Evolutionary conservation across 495 filamentous ascomycete genomes (phyloP).

Genomic region (Sordaria brevicollis): DNA sequence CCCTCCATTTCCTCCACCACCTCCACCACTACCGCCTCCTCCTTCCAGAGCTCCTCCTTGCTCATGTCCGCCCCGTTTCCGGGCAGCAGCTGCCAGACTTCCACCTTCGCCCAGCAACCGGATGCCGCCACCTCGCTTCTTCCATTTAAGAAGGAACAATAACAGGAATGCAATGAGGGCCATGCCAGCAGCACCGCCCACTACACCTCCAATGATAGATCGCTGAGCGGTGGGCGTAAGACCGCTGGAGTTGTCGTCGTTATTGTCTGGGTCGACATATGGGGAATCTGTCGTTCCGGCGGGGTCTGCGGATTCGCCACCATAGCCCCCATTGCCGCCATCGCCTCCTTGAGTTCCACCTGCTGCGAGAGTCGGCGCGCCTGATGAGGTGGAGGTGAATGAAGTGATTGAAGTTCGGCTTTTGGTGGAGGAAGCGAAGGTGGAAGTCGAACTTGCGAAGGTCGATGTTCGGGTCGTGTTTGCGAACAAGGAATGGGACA

Average conservation of each 20-base stretch:
- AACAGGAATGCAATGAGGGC: conserved; percentile 46
- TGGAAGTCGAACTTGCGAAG: conserved; percentile 13
- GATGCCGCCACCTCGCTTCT: conserved; percentile 29
- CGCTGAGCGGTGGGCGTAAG: conserved; percentile 21
- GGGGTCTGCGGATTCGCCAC: background rate
- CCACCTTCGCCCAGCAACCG: conserved; percentile 20
- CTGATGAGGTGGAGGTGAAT: conserved; percentile 7
- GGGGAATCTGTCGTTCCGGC: background rate
- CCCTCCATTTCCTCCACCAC: conserved; percentile 15
- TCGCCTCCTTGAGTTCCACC: conserved; percentile 4
- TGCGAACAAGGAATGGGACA: conserved; percentile 16
- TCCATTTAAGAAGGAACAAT: conserved; percentile 47
- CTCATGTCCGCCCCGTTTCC: background rate
- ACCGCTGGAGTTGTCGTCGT: conserved; percentile 7
- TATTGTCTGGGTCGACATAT: background rate
- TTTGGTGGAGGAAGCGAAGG: conserved; percentile 11
- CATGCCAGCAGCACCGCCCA: conserved; percentile 55
- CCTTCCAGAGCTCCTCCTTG: background rate
- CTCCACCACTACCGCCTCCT: conserved; percentile 8
- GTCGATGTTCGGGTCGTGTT: conserved; percentile 22
- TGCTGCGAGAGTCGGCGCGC: background rate
- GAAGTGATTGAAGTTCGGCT: conserved; percentile 7
- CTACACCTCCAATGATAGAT: conserved; percentile 52
- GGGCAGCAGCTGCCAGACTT: background rate
- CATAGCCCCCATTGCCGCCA: background rate